A percentile compares a stretch with the other conserved stretches of the same genome.
Conservation (phyloP, 257 asterid genomes). For the Solanum chiquidenum region DNA sequence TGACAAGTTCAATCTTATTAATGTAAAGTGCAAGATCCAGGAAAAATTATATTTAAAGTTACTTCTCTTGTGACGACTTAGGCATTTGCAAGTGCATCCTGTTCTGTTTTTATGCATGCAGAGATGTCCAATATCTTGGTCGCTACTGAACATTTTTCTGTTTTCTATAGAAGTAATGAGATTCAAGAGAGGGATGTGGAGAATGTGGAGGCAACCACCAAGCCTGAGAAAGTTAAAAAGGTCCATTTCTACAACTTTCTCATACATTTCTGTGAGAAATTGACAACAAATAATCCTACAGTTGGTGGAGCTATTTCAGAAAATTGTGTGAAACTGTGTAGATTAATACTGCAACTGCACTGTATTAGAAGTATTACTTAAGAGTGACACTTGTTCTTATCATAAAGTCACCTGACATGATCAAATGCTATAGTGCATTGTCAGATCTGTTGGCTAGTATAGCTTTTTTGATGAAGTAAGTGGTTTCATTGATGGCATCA, state of each 20-base stretch:
- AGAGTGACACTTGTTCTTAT: not conserved
- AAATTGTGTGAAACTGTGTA: not conserved
- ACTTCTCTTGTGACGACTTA: not conserved
- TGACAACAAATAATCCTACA: not conserved
- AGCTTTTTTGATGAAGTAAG: not conserved
- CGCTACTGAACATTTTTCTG: not conserved
- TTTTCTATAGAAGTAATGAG: not conserved
- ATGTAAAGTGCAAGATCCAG: not conserved
- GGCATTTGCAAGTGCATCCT: not conserved
- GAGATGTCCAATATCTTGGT: not conserved
- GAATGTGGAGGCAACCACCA: not conserved
- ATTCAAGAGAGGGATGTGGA: not conserved
- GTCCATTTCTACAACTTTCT: not conserved
- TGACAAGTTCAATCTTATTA: not conserved
- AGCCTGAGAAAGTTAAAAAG: conserved; percentile 1
- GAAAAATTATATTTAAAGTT: not conserved
- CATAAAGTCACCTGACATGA: not conserved
- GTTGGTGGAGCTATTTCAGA: not conserved
- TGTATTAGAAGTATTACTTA: not conserved
- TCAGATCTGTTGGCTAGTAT: not conserved
- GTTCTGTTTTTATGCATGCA: not conserved
- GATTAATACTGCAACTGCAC: not conserved
- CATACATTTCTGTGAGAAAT: not conserved
- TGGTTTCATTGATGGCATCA: not conserved
- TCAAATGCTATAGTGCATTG: not conserved